A percentile compares a stretch with the other conserved stretches of the same genome.
Conservation (phyloP, 805 yeast genomes). For the Cephaloascus albidus region DNA sequence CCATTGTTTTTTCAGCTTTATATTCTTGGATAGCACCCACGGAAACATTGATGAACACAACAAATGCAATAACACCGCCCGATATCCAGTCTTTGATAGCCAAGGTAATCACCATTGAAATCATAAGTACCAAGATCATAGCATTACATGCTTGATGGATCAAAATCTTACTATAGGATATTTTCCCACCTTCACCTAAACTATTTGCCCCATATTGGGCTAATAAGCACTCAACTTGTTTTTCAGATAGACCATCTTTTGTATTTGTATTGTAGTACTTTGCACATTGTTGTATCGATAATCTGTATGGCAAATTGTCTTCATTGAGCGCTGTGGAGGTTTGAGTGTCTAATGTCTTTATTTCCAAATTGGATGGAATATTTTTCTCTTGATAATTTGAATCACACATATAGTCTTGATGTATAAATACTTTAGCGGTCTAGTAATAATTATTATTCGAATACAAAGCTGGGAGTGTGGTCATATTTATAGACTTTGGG, state of each 20-base stretch:
- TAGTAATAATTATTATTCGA: too few species aligned
- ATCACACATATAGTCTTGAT: too few species aligned
- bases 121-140: constrained; percentile 64
- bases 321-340: background rate
- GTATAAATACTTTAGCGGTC: too few species aligned
- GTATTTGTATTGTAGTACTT: constrained; percentile 28
- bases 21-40: constrained; percentile 67
- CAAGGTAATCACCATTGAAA: constrained; percentile 61
- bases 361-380: background rate
- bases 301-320: constrained; percentile 15
- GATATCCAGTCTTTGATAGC: constrained; percentile 74
- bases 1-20: constrained; percentile 75
- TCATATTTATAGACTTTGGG: too few species aligned
- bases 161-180: constrained; percentile 44
- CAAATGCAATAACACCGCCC: constrained; percentile 72
- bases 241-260: constrained; percentile 36
- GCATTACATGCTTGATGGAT: constrained; percentile 68
- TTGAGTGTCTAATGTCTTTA: background rate
- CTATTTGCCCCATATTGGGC: constrained; percentile 45
- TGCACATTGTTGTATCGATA: constrained; percentile 25
- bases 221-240: constrained; percentile 15
- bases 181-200: constrained; percentile 49
- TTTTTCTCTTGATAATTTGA: too few species aligned
- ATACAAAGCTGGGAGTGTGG: too few species aligned
- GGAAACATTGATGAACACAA: constrained; percentile 49